phyloP scores from a whole-genome alignment of 2,329 filamentous ascomycete genomes.

The Akanthomyces uredinophilus region DNA sequence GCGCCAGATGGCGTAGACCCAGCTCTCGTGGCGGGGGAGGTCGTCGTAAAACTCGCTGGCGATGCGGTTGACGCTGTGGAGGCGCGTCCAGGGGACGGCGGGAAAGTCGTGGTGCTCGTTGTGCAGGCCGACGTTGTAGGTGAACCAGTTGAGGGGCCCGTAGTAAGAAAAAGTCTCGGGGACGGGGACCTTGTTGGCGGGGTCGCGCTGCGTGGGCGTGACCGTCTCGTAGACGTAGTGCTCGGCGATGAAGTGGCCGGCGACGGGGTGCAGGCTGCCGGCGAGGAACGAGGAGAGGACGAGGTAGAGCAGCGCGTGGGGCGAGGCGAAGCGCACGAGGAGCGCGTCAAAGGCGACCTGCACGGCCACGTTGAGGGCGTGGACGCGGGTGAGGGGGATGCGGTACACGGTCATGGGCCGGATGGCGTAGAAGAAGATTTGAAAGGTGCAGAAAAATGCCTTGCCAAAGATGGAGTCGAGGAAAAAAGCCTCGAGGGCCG shows the following conservation, averaged over 20 bases:
- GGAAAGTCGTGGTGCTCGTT: conserved; percentile 99
- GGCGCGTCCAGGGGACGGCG: conserved; percentile 86
- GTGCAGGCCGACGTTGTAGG: conserved; percentile 96
- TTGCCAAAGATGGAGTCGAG: conserved; percentile 94
- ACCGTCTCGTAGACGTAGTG: conserved; percentile 78
- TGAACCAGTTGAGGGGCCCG: conserved; percentile 82
- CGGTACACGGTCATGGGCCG: conserved; percentile 93
- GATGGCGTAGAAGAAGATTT: conserved; percentile 97
- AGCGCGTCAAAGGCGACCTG: conserved; percentile 74
- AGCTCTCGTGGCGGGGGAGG: conserved; percentile 81
- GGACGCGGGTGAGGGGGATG: conserved; percentile 79
- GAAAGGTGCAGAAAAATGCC: conserved; percentile 98
- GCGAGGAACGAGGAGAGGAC: conserved; percentile 89
- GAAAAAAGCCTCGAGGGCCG: conserved; percentile 82
- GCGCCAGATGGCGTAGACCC: conserved; percentile 89
- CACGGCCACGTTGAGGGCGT: conserved; percentile 71
- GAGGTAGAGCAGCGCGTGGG: conserved; percentile 71
- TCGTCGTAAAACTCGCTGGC: conserved; percentile 89
- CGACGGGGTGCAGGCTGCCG: conserved; percentile 87
- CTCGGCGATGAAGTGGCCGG: conserved; percentile 97
- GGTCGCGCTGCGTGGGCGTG: conserved; percentile 48
- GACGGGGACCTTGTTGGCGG: conserved; percentile 58
- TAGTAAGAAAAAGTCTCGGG: conserved; percentile 98
- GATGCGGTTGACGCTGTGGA: conserved; percentile 71
- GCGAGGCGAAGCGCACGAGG: conserved; percentile 57